These are phyloP conservation scores for Cystobasidiopsis lactophilus DNA, from an alignment of 768 basidiomycete genomes.

Conservation along the genomic window DNA sequence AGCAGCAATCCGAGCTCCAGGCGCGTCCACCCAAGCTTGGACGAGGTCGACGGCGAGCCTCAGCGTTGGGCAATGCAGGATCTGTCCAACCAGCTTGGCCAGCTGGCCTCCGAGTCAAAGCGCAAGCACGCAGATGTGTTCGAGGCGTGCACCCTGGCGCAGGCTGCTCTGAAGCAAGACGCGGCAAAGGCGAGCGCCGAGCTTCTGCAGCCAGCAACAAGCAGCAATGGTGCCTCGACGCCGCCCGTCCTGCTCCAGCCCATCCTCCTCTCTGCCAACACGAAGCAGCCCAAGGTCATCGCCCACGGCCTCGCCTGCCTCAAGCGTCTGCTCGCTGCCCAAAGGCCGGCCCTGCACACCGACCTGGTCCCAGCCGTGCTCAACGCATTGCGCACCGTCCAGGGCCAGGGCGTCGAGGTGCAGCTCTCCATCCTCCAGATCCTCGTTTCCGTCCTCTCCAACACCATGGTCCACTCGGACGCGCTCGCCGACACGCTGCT, in stretches of 20 bases:
- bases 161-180: constrained; percentile 53
- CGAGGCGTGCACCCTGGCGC: constrained; percentile 80
- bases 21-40: too few relatives aligned
- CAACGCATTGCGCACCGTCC: constrained; percentile 60
- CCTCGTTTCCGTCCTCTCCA: constrained; percentile 51
- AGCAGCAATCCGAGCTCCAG: too few relatives aligned
- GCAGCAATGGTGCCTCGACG: constrained; percentile 32
- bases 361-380: constrained; percentile 58
- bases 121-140: constrained; percentile 80
- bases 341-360: constrained; percentile 25
- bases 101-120: constrained; percentile 67
- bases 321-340: constrained; percentile 62
- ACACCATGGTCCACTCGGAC: constrained; percentile 48
- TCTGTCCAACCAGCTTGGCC: constrained; percentile 30
- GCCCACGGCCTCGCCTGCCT: constrained; percentile 74
- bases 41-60: too few relatives aligned
- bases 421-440: constrained; percentile 71
- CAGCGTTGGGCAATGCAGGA: too few relatives aligned
- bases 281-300: constrained; percentile 80
- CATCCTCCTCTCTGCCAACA: constrained; percentile 80
- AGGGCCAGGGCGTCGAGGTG: constrained; percentile 88
- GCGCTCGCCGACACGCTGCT: constrained; percentile 40
- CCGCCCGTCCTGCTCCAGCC: constrained; percentile 61
- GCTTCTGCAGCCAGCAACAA: constrained; percentile 43
- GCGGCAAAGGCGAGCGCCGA: constrained; percentile 53